These are phyloP conservation scores for Metschnikowia continentalis DNA, from an alignment of 805 yeast species.

Conservation along the genomic window DNA sequence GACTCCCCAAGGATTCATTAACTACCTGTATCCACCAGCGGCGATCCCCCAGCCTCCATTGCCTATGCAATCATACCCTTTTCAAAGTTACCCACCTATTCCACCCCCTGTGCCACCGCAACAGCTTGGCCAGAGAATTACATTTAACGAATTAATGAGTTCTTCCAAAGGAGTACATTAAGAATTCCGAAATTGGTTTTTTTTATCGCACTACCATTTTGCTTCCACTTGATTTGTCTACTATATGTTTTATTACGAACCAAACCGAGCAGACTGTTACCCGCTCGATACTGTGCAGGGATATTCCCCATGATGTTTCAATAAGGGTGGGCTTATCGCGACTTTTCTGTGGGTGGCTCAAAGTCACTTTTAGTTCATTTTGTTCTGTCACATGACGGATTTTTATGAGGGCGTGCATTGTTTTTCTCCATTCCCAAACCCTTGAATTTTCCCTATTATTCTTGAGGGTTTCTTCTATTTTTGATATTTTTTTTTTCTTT, in stretches of 20 bases:
- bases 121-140: conserved; percentile 20
- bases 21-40: conserved; percentile 25
- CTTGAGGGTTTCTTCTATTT: conserved; percentile 3
- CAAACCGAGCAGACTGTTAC: not conserved
- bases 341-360: not conserved
- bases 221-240: not conserved
- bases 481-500: conserved; percentile 1
- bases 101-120: conserved; percentile 12
- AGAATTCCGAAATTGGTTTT: not conserved
- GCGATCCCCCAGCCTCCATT: conserved; percentile 16
- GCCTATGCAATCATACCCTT: conserved; percentile 15
- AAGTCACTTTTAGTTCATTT: not conserved
- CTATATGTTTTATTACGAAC: not conserved
- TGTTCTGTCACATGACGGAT: not conserved
- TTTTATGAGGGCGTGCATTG: not conserved
- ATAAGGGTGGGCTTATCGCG: not conserved
- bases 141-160: conserved; percentile 38
- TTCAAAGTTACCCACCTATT: conserved; percentile 12
- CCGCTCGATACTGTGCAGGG: not conserved
- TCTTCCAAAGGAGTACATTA: conserved; percentile 14
- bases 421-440: not conserved
- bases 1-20: conserved; percentile 31
- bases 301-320: not conserved
- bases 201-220: not conserved
- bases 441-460: not conserved